Conservation (phyloP, 768 basidiomycete genomes). For the Lyophyllum semitale region DNA sequence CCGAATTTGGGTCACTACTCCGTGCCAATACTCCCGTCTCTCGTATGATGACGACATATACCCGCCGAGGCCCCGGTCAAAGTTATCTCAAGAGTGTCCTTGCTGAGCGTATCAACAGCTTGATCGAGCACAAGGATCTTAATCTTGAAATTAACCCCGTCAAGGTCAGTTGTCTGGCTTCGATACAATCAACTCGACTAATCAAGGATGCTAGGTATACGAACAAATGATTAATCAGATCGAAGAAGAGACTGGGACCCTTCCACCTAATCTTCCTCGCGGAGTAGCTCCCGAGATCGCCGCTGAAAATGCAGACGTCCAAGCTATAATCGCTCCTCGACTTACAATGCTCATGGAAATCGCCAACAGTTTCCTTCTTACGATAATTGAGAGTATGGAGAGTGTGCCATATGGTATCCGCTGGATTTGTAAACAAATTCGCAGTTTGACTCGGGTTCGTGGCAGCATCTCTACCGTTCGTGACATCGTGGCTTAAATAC, state of each 20-base stretch:
- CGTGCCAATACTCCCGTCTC: constrained; percentile 99
- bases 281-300: constrained; percentile 96
- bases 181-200: not conserved
- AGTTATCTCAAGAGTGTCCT: constrained; percentile 97
- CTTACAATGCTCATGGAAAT: constrained; percentile 99
- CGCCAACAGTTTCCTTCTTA: constrained; percentile 94
- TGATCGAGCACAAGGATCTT: constrained; percentile 99
- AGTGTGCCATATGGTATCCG: constrained; percentile 98
- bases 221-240: constrained; percentile 99
- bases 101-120: constrained; percentile 96
- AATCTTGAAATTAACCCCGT: constrained; percentile 99
- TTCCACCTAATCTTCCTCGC: constrained; percentile 89
- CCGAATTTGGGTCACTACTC: constrained; percentile 97
- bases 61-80: constrained; percentile 96
- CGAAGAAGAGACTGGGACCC: constrained; percentile 92
- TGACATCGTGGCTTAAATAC: not conserved
- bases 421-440: constrained; percentile 99
- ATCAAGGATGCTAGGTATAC: constrained; percentile 67
- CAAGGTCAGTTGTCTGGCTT: constrained; percentile 57
- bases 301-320: constrained; percentile 91
- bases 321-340: constrained; percentile 96
- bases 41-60: constrained; percentile 99
- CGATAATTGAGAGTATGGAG: constrained; percentile 98
- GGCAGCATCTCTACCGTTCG: not conserved
- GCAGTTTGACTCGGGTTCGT: constrained; percentile 89